Percentiles rank a stretch among this genome's conserved stretches.
These are phyloP conservation scores for Trichoderma sp. DNA, from an alignment of 2,329 filamentous ascomycete genomes.

Conservation along the genomic window DNA sequence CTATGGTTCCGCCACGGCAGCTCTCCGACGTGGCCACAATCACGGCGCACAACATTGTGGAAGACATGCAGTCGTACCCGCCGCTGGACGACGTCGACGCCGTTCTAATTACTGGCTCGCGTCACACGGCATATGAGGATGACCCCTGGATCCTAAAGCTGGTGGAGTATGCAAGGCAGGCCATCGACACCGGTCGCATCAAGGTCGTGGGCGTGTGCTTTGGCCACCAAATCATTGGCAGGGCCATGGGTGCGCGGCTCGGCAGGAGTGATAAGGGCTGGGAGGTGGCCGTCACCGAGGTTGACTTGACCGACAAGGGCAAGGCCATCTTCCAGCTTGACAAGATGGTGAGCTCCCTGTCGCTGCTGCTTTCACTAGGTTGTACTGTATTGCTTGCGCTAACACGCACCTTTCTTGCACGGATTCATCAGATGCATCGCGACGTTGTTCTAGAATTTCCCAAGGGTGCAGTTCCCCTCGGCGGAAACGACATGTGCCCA, in stretches of 20 bases:
- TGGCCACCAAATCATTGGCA: slow-evolving; percentile 50
- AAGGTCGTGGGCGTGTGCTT: slow-evolving; percentile 57
- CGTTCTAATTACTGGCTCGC: slow-evolving; percentile 76
- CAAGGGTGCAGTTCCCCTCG: slow-evolving; percentile 42
- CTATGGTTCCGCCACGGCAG: slow-evolving; percentile 43
- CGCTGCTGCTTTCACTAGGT: background rate
- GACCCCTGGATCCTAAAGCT: slow-evolving; percentile 48
- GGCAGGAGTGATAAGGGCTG: slow-evolving; percentile 44
- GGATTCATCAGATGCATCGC: slow-evolving; percentile 51
- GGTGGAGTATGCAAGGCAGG: slow-evolving; percentile 40
- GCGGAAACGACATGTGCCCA: slow-evolving; percentile 43
- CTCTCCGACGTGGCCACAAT: slow-evolving; percentile 56
- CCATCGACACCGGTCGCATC: slow-evolving; percentile 53
- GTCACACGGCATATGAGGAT: slow-evolving; percentile 50
- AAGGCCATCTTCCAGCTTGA: slow-evolving; percentile 42
- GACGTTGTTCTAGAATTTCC: slow-evolving; percentile 47
- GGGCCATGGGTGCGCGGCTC: slow-evolving; percentile 43
- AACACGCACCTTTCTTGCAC: slow-evolving; percentile 25
- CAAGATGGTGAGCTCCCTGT: slow-evolving; percentile 32
- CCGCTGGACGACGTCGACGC: slow-evolving; percentile 74
- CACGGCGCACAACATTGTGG: slow-evolving; percentile 70
- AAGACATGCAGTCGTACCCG: slow-evolving; percentile 67
- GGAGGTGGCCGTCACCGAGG: slow-evolving; percentile 47
- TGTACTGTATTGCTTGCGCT: background rate
- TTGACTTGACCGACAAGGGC: slow-evolving; percentile 43